These are phyloP conservation scores for Trichoderma hamatum DNA, from an alignment of 2,329 filamentous ascomycete genomes.

Conservation along the genomic window DNA sequence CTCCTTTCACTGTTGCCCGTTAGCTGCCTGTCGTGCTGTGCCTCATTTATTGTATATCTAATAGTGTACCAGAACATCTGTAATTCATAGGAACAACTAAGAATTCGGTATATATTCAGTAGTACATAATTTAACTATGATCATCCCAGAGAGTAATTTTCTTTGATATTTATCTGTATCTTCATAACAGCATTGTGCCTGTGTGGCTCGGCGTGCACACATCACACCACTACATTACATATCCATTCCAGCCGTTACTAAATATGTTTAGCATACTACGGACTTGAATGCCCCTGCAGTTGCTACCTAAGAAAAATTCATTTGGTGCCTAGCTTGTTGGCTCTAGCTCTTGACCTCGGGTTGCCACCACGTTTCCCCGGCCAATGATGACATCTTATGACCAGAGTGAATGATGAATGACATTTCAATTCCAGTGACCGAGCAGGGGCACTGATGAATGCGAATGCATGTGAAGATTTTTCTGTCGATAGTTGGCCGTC, in stretches of 20 bases:
- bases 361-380: not conserved
- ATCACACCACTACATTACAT: not conserved
- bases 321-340: not conserved
- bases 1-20: not conserved
- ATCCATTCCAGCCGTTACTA: not conserved
- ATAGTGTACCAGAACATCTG: not conserved
- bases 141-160: not conserved
- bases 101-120: too few relatives aligned
- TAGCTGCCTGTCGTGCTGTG: not conserved
- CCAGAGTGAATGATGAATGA: not conserved
- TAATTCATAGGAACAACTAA: not conserved
- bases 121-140: not conserved
- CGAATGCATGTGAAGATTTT: not conserved
- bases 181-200: not conserved
- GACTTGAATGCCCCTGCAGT: not conserved
- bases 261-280: not conserved
- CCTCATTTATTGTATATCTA: not conserved
- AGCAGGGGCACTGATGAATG: slow-evolving; percentile 6
- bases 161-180: not conserved
- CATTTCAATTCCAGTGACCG: not conserved
- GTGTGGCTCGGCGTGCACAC: not conserved
- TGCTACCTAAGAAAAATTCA: not conserved
- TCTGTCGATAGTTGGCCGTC: not conserved
- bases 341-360: not conserved
- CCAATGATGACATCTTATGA: slow-evolving; percentile 9